These are phyloP conservation scores for Hypsizygus marmoreus DNA, from an alignment of 768 basidiomycete genomes.

Conservation along the genomic window DNA sequence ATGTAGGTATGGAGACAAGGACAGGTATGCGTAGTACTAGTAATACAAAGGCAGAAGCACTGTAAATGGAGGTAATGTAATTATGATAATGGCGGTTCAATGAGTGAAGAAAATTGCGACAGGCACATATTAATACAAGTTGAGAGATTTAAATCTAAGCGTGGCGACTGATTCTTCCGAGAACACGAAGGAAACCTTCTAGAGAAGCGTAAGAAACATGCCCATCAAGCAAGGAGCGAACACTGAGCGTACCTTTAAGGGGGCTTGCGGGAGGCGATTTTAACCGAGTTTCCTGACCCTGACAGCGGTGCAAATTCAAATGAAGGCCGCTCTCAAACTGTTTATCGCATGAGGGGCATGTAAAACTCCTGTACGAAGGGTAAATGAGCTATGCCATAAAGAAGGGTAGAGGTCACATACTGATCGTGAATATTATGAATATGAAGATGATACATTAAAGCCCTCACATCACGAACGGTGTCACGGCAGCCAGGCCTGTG, in stretches of 20 bases:
- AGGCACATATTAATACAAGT: neutral
- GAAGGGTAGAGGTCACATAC: conserved; percentile 25
- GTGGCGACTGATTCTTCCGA: conserved; percentile 7
- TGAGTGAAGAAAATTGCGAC: conserved; percentile 2
- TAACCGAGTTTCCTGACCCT: conserved; percentile 1
- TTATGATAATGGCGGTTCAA: conserved; percentile 11
- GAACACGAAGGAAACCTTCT: conserved; percentile 15
- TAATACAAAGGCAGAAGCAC: no score
- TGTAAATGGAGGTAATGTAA: conserved; percentile 3
- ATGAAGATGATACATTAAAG: conserved; percentile 54
- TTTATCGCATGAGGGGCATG: conserved; percentile 25
- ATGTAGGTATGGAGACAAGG: no score
- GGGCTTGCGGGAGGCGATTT: conserved; percentile 15
- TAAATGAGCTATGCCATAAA: conserved; percentile 2
- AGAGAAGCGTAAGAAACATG: neutral
- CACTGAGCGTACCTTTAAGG: conserved; percentile 11
- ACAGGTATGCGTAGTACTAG: no score
- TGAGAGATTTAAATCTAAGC: neutral
- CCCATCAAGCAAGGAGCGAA: neutral
- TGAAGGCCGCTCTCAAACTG: conserved; percentile 20
- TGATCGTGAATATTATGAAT: conserved; percentile 55
- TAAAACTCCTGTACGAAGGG: conserved; percentile 14
- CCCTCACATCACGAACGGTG: conserved; percentile 40
- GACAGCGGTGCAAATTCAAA: conserved; percentile 24
- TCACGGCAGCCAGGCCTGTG: conserved; percentile 47